Base-by-base conservation (phyloP, 169 alveolate genomes). In the Amoebophrya sp. region DNA sequence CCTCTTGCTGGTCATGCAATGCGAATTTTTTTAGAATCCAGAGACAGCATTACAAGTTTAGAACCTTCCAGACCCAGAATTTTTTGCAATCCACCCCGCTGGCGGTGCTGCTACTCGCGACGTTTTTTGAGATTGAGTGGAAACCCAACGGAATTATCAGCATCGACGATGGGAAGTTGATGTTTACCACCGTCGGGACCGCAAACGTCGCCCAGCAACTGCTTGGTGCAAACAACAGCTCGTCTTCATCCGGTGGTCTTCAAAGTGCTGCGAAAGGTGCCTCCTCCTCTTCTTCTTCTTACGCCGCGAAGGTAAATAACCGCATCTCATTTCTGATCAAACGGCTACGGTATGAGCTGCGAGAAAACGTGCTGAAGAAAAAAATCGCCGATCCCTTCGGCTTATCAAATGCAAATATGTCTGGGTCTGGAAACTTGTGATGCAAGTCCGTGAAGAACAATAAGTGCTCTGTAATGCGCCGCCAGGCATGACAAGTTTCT, bases 321-420 rank as follows among this genome's bases (percentile, higher is more conserved):
- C 83, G 29, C 39, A 66, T 66, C 29, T 12, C 35, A 0, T n/a
- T 7, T 66, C 35, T 66, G 83, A n/a, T 66, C 1, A 25, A 66
- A 25, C 83, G 83, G 32, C 35, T 66, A 25, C 29, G 83, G 83
- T 7, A 7, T 7, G 83, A 66, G 35, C 29, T 66, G 83, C 83
- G 83, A 3, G 83, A 66, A 25, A 66, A 66, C 83, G 35, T 66
- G 38, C 83, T 66, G 35, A 66, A 66, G 83, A 2, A 25, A 25
- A 66, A 66, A 66, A 66, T 66, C 35, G 83, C 29, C 32, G 83
- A 66, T n/a, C 83, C 83, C 54, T n/a, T n/a, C n/a, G n/a, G n/a
- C n/a, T n/a, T n/a, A n/a, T n/a, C n/a, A n/a, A n/a, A n/a, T n/a
- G n/a, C n/a, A n/a, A n/a, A n/a, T n/a, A n/a, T n/a, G n/a, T n/a